A percentile compares a stretch with the other conserved stretches of the same genome.
Conservation (phyloP, 441 rosid species). For the Aquilaria agallochum region DNA sequence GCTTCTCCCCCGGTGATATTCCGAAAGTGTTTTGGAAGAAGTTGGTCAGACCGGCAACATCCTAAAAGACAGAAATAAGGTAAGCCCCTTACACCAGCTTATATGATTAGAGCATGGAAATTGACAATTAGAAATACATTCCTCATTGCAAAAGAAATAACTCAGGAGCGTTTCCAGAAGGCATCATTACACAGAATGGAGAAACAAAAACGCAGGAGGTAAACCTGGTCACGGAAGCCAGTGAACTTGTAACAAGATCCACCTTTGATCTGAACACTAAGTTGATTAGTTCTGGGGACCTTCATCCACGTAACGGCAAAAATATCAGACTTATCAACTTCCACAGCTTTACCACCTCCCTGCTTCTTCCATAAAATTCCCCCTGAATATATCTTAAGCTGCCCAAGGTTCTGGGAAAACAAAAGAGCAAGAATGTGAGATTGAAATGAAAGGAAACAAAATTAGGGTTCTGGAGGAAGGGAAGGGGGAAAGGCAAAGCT, state of each 20-base stretch:
- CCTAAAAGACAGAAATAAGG: conserved; percentile 38
- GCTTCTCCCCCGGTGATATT: conserved; percentile 80
- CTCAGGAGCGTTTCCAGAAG: no score
- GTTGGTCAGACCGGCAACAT: conserved; percentile 61
- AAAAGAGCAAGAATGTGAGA: neutral
- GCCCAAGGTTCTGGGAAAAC: conserved; percentile 74
- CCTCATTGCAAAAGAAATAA: no score
- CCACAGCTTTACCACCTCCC: conserved; percentile 97
- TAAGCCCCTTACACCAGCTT: no score
- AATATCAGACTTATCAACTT: conserved; percentile 82
- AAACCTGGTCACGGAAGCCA: conserved; percentile 91
- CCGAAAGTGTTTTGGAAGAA: conserved; percentile 75
- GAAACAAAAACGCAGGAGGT: no score
- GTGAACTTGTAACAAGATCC: conserved; percentile 81
- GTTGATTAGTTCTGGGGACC: conserved; percentile 80
- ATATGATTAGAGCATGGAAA: no score
- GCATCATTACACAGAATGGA: no score
- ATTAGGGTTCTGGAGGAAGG: conserved; percentile 20
- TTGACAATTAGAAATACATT: no score
- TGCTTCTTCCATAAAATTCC: conserved; percentile 94
- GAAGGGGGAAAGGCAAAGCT: neutral
- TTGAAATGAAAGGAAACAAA: conserved; percentile 1
- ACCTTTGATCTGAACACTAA: conserved; percentile 67
- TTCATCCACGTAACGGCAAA: conserved; percentile 81
- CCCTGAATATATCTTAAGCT: conserved; percentile 64